Evolutionary conservation across 2,329 filamentous ascomycete genomes (phyloP).

Genomic region (Lecanicillium sp.): DNA sequence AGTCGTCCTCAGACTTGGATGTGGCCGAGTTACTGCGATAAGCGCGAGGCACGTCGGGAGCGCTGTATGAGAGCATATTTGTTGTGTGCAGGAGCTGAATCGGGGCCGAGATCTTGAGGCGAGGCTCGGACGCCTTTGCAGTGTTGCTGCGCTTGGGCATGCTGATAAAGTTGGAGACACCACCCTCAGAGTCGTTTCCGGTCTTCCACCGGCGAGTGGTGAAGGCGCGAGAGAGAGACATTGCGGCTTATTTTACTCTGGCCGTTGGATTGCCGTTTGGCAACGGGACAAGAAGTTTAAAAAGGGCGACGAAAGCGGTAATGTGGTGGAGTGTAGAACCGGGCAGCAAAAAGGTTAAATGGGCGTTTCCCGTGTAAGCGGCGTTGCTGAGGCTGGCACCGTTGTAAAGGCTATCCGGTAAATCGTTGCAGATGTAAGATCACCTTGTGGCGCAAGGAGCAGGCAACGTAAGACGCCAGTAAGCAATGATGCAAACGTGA

Average conservation of each 20-base stretch:
- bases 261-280: conserved; percentile 3
- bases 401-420: too few relatives aligned
- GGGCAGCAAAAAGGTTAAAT: too few relatives aligned
- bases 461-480: too few relatives aligned
- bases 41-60: conserved; percentile 65
- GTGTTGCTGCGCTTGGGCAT: conserved; percentile 42
- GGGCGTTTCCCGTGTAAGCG: too few relatives aligned
- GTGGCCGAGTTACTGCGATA: conserved; percentile 39
- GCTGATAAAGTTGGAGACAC: conserved; percentile 14
- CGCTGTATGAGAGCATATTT: conserved; percentile 92
- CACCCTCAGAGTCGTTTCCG: conserved; percentile 37
- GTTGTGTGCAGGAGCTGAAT: conserved; percentile 86
- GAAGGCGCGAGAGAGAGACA: conserved; percentile 62
- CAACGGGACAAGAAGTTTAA: neutral
- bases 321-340: neutral
- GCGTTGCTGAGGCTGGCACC: too few relatives aligned
- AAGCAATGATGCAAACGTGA: too few relatives aligned
- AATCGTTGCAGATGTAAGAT: too few relatives aligned
- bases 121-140: conserved; percentile 36
- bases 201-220: conserved; percentile 57
- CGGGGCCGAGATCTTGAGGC: conserved; percentile 76
- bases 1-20: conserved; percentile 60
- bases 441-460: too few relatives aligned
- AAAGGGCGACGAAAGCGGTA: neutral
- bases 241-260: conserved; percentile 17